Base-by-base conservation (phyloP, 225 moss, liverwort and hornwort genomes). In the Pseudoscleropodium purum region DNA sequence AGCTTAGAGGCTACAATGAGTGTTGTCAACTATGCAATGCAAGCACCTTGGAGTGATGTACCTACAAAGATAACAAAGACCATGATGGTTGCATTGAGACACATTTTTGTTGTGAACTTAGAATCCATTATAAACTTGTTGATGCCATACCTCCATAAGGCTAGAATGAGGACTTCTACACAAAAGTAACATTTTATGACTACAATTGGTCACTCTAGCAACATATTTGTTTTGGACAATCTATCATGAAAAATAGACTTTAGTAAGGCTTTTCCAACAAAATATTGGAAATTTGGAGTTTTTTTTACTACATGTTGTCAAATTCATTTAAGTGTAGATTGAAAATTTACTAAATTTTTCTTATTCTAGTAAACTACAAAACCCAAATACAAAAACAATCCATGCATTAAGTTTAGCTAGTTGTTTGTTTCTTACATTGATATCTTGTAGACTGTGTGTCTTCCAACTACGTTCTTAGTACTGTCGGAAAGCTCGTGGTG, bases 211-310 rank as follows among this genome's bases (percentile, higher is more conserved):
- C 2, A 43, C 0, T 2, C 43, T 9, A 27, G n/a, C 73, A 73
- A 16, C 10, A 18, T 5, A 23, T 39, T 39, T 25, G 5, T 70
- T 39, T 41, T 2, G 2, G 5, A 2, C 2, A 0, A 26, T 41
- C 3, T 26, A 27, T 72, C 0, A 0, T 0, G 5, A 41, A 72
- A 15, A 41, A 16, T 0, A 0, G 1, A 43, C 16, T 1, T 72
- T 2, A 0, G 1, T 8, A 26, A 26, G 15, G 5, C 41, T 15
- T 41, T 47, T 18, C 0, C 2, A 0, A 18, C 4, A 29, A 75
- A 47, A 30, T 30, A 3, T 75, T 18, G 0, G 1, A 18, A 18
- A 45, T 47, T 47, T 74, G 2, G 4, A 18, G 3, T 5, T 18
- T 29, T 24, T 74, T 45, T 2, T 10, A 43, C 18, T 11, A 18